phyloP scores from a whole-genome alignment of 306 rosid genomes.

The Delonix regia region DNA sequence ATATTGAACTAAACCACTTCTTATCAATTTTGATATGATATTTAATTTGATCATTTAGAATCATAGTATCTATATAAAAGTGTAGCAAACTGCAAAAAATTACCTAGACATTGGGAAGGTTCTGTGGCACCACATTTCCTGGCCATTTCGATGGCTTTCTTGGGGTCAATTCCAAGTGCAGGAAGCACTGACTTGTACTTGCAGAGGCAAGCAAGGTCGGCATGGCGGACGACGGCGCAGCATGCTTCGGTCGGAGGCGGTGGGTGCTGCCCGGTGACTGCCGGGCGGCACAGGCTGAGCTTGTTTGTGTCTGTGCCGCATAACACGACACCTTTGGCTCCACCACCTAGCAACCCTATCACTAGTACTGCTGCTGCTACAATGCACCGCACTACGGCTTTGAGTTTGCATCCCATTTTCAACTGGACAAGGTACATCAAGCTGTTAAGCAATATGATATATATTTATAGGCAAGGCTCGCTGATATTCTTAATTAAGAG shows the following conservation, averaged over 20 bases:
- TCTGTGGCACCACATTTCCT: slow-evolving; percentile 52
- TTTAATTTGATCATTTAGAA: too few species aligned
- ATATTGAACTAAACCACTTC: too few species aligned
- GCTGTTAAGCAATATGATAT: too few species aligned
- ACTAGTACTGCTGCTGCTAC: slow-evolving; percentile 4
- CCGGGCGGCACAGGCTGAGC: slow-evolving; percentile 47
- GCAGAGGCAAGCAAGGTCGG: slow-evolving; percentile 58
- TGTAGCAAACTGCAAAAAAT: not conserved
- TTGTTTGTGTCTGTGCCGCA: slow-evolving; percentile 50
- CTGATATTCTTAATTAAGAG: too few species aligned
- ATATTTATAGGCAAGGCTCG: too few species aligned
- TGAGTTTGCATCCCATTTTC: too few species aligned
- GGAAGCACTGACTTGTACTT: slow-evolving; percentile 48
- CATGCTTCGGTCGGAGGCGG: slow-evolving; percentile 51
- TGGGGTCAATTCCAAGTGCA: slow-evolving; percentile 50
- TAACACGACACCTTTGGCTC: slow-evolving; percentile 34
- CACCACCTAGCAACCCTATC: slow-evolving; percentile 33
- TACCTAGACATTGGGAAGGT: slow-evolving; percentile 56
- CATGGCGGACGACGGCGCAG: slow-evolving; percentile 48
- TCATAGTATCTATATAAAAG: too few species aligned
- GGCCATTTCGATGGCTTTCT: slow-evolving; percentile 61
- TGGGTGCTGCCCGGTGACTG: slow-evolving; percentile 50
- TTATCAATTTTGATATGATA: too few species aligned
- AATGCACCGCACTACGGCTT: not conserved
- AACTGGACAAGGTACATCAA: too few species aligned